Base-by-base conservation (phyloP, 2,329 filamentous ascomycete species). In the Byssoonygena ceratinophila region DNA sequence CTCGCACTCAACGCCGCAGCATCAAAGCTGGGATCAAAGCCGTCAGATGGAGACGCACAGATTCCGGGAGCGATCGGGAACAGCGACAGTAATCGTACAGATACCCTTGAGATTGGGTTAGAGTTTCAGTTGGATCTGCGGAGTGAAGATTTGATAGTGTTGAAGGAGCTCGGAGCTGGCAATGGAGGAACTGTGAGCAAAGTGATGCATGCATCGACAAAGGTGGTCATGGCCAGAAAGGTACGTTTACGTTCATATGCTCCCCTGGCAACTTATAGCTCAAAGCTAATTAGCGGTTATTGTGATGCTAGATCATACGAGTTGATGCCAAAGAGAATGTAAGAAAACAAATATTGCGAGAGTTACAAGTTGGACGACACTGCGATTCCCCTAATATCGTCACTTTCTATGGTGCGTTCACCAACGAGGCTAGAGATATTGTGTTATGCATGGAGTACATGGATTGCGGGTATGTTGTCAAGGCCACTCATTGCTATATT, bases 371-470 rank as follows among this genome's bases (percentile, higher is more conserved):
- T 60, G 97, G 97, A 83, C 90, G 96, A 67, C 88, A 94, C 64
- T 98, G 92, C 71, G 92, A 95, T 65, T 96, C 87, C 20, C 87
- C 92, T 56, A 90, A 94, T 69, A 97, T 98, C 64, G 92, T 98
- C 55, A 95, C 85, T 51, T 98, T 96, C 70, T 97, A 97, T 65
- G 92, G 92, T 55, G 92, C 92, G 34, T 98, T 97, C 66, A 80
- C 97, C 64, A 97, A 95, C 66, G 87, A 94, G 65, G 89, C 89
- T 57, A 91, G 94, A 66, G 92, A 98, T 72, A 94, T 98, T 54
- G 94, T 97, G 61, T 91, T 98, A 84, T 98, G 92, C 70, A 98
- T 98, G 92, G 92, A 98, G 69, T 97, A 98, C 68, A 95, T 95
- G 88, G 92, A 98, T 71, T 88, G 91, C 67, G 92, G 92, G 92